Conservation (phyloP, 2,329 filamentous ascomycete species). For the Claviceps monticola region DNA sequence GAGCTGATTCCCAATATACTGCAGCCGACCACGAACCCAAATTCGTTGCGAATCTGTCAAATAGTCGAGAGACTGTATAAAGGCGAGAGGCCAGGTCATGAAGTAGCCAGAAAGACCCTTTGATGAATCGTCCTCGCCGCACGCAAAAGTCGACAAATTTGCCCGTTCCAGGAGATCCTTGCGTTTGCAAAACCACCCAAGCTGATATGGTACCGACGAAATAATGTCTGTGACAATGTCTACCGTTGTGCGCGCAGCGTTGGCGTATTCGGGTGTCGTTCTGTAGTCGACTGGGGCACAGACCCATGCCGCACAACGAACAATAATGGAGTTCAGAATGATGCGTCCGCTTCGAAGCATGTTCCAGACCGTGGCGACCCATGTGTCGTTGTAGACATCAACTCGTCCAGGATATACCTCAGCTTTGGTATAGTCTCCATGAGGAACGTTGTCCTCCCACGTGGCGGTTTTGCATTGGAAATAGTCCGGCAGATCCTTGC, state of each 20-base stretch:
- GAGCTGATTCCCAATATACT: slow-evolving; percentile 39
- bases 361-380: slow-evolving; percentile 45
- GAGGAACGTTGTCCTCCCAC: slow-evolving; percentile 41
- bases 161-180: slow-evolving; percentile 25
- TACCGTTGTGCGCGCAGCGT: slow-evolving; percentile 34
- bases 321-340: slow-evolving; percentile 38
- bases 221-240: slow-evolving; percentile 45
- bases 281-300: slow-evolving; percentile 47
- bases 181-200: slow-evolving; percentile 42
- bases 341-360: slow-evolving; percentile 38
- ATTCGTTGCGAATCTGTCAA: slow-evolving; percentile 42
- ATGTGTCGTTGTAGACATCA: slow-evolving; percentile 45
- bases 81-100: slow-evolving; percentile 43
- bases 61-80: slow-evolving; percentile 42
- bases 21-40: slow-evolving; percentile 40
- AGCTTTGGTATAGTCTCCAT: slow-evolving; percentile 35
- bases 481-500: slow-evolving; percentile 31
- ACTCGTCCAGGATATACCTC: slow-evolving; percentile 47
- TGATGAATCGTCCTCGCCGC: slow-evolving; percentile 32
- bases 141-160: slow-evolving; percentile 32
- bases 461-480: slow-evolving; percentile 39
- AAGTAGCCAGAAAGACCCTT: slow-evolving; percentile 47
- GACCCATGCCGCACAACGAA: slow-evolving; percentile 47
- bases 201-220: slow-evolving; percentile 45
- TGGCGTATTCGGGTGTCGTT: slow-evolving; percentile 47